phyloP scores from a whole-genome alignment of 768 basidiomycete species.

The Gloeostereum incarnatum region DNA sequence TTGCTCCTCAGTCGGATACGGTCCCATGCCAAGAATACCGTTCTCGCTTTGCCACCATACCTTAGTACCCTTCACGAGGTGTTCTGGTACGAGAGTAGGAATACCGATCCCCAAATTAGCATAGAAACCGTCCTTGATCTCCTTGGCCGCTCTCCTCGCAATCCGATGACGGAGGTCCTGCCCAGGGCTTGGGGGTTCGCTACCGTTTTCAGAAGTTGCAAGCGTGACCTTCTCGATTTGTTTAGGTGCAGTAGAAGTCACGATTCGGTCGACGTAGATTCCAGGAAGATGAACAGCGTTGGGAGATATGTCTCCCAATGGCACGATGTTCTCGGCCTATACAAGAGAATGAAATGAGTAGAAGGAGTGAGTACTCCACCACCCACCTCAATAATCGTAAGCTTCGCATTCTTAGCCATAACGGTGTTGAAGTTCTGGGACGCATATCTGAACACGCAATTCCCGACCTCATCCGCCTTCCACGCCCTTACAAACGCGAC shows the following conservation, averaged over 20 bases:
- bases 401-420: slow-evolving; percentile 84
- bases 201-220: slow-evolving; percentile 27
- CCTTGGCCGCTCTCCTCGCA: slow-evolving; percentile 81
- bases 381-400: slow-evolving; percentile 90
- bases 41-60: slow-evolving; percentile 95
- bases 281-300: slow-evolving; percentile 77
- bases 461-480: slow-evolving; percentile 89
- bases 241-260: slow-evolving; percentile 68
- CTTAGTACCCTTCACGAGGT: slow-evolving; percentile 58
- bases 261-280: slow-evolving; percentile 85
- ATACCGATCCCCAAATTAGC: slow-evolving; percentile 90
- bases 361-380: slow-evolving; percentile 6
- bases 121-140: slow-evolving; percentile 80
- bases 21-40: slow-evolving; percentile 83
- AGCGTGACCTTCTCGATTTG: slow-evolving; percentile 69
- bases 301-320: slow-evolving; percentile 72
- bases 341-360: neutral
- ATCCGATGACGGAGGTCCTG: slow-evolving; percentile 60
- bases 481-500: slow-evolving; percentile 84
- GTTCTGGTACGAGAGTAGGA: slow-evolving; percentile 82
- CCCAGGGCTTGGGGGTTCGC: slow-evolving; percentile 38
- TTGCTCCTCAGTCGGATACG: slow-evolving; percentile 76
- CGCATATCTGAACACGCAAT: slow-evolving; percentile 84
- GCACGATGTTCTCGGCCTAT: slow-evolving; percentile 86
- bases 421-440: slow-evolving; percentile 81